These are phyloP conservation scores for Rhododendron ferrugineum DNA, from an alignment of 148 eudicot genomes.

Conservation along the genomic window DNA sequence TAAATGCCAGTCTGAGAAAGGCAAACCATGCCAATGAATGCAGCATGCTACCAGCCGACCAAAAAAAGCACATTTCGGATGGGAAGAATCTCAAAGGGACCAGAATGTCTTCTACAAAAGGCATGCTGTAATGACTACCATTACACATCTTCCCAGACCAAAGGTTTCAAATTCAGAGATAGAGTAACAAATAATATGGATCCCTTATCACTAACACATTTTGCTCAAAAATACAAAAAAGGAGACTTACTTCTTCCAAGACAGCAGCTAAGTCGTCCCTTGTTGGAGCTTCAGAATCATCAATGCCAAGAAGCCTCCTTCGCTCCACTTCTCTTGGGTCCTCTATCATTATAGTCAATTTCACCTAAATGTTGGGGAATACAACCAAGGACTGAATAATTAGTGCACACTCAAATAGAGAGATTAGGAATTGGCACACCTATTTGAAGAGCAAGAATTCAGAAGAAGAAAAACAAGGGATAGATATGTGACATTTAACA, in stretches of 20 bases:
- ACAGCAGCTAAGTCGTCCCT: conserved; percentile 79
- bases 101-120: not conserved
- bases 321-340: conserved; percentile 92
- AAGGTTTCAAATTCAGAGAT: not conserved
- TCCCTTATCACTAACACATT: not conserved
- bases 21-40: not conserved
- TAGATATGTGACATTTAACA: not conserved
- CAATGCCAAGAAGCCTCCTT: conserved; percentile 78
- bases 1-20: not conserved
- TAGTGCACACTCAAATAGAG: not conserved
- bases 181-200: not conserved
- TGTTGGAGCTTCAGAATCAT: conserved; percentile 79
- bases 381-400: not conserved
- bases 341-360: conserved; percentile 81
- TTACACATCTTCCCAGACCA: not conserved
- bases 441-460: not conserved
- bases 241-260: conserved; percentile 66
- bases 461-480: not conserved
- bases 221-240: not conserved
- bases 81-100: not conserved
- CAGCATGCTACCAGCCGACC: not conserved
- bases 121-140: not conserved
- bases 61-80: not conserved
- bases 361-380: conserved; percentile 47
- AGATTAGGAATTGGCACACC: not conserved